Evolutionary conservation across 495 filamentous ascomycete species (phyloP).

Genomic region (Penicillium odoratum): DNA sequence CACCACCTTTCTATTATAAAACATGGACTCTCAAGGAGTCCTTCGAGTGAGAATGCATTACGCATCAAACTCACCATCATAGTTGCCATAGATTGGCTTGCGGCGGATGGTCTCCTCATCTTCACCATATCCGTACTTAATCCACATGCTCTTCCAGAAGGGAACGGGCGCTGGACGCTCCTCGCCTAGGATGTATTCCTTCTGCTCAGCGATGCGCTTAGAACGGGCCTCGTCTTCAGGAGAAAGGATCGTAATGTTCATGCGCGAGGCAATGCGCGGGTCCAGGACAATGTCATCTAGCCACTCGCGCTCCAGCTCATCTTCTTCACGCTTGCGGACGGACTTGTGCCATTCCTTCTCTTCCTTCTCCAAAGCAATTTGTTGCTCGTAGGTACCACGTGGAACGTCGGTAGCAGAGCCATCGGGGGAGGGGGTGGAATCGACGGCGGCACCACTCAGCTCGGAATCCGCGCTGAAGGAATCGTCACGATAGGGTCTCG

Average conservation of each 20-base stretch:
- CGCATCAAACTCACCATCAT: constrained; percentile 38
- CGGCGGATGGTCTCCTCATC: constrained; percentile 42
- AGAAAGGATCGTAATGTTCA: constrained; percentile 69
- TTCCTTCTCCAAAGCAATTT: constrained; percentile 68
- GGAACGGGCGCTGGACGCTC: constrained; percentile 39
- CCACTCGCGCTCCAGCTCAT: constrained; percentile 67
- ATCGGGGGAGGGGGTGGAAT: constrained; percentile 29
- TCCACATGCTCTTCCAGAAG: constrained; percentile 47
- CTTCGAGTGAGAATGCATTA: constrained; percentile 13
- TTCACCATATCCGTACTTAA: constrained; percentile 48
- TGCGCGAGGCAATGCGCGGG: constrained; percentile 70
- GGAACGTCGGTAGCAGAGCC: constrained; percentile 17
- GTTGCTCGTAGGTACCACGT: constrained; percentile 59
- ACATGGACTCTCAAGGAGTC: background rate
- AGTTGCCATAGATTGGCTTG: constrained; percentile 43
- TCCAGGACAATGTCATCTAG: constrained; percentile 77
- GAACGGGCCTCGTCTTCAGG: constrained; percentile 68
- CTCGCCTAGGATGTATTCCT: constrained; percentile 66
- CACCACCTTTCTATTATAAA: constrained; percentile 21
- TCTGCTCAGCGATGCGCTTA: constrained; percentile 57
- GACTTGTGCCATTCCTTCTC: constrained; percentile 88
- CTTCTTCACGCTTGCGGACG: constrained; percentile 62
- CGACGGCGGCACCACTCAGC: constrained; percentile 27
- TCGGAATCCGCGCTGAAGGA: constrained; percentile 29
- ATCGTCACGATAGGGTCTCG: constrained; percentile 42